These are phyloP conservation scores for Myxozyma melibiosi DNA, from an alignment of 805 yeast species.

Conservation along the genomic window DNA sequence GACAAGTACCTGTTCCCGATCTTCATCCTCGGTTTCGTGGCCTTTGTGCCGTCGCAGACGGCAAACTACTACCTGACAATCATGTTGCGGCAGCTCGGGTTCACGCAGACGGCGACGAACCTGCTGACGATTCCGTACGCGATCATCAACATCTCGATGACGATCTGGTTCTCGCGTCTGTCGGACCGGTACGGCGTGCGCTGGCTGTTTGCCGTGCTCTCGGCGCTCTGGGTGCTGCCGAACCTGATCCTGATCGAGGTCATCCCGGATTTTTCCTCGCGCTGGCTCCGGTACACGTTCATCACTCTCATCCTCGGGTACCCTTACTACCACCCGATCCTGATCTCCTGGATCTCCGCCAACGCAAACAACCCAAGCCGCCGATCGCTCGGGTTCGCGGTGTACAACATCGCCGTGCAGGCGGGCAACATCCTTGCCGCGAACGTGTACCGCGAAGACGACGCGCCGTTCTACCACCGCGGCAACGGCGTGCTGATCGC, in stretches of 20 bases:
- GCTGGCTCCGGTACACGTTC: slow-evolving; percentile 25
- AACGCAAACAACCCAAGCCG: slow-evolving; percentile 63
- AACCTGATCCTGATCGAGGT: slow-evolving; percentile 35
- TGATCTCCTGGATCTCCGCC: slow-evolving; percentile 61
- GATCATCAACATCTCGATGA: slow-evolving; percentile 37
- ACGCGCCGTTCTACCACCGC: slow-evolving; percentile 59
- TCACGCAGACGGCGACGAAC: slow-evolving; percentile 53
- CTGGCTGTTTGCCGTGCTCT: slow-evolving; percentile 29
- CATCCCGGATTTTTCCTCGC: slow-evolving; percentile 24
- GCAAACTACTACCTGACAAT: slow-evolving; percentile 46
- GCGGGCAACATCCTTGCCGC: slow-evolving; percentile 57
- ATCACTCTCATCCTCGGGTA: slow-evolving; percentile 46
- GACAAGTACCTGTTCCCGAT: slow-evolving; percentile 23
- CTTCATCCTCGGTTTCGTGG: slow-evolving; percentile 27
- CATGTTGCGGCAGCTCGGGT: slow-evolving; percentile 53
- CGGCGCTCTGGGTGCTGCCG: slow-evolving; percentile 31
- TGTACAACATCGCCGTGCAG: slow-evolving; percentile 67
- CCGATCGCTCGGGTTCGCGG: slow-evolving; percentile 64
- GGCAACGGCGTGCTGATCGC: slow-evolving; percentile 52
- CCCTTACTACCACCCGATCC: slow-evolving; percentile 56
- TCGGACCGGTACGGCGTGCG: slow-evolving; percentile 22
- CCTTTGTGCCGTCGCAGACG: slow-evolving; percentile 28
- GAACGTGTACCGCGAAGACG: slow-evolving; percentile 59
- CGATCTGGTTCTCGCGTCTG: slow-evolving; percentile 34
- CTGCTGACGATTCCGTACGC: slow-evolving; percentile 56